Conservation (phyloP, 2,329 filamentous ascomycete genomes). For the Capronia coronata region DNA sequence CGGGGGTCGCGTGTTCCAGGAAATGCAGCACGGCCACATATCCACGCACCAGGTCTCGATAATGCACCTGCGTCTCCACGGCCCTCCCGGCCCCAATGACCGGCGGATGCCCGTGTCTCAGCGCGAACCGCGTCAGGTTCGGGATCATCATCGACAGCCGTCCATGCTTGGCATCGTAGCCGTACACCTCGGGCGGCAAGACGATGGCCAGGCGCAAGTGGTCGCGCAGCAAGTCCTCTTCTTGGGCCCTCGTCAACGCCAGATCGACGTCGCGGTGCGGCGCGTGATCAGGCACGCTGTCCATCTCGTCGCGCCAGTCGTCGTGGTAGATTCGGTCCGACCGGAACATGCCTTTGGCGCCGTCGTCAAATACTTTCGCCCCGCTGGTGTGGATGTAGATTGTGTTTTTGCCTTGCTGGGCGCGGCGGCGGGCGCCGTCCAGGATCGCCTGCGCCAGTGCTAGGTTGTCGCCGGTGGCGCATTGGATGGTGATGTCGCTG, state of each 20-base stretch:
- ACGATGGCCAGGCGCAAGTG: conserved; percentile 44
- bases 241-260: conserved; percentile 35
- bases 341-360: conserved; percentile 32
- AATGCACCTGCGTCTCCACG: conserved; percentile 43
- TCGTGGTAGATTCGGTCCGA: conserved; percentile 41
- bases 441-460: conserved; percentile 42
- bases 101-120: conserved; percentile 44
- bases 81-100: conserved; percentile 41
- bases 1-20: conserved; percentile 34
- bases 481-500: conserved; percentile 44
- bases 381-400: conserved; percentile 42
- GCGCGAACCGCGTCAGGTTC: conserved; percentile 42
- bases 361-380: conserved; percentile 39
- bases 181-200: conserved; percentile 45
- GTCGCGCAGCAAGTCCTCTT: conserved; percentile 31
- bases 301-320: conserved; percentile 35
- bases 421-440: conserved; percentile 38
- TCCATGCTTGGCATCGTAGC: conserved; percentile 35
- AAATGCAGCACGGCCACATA: conserved; percentile 43
- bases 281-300: conserved; percentile 38
- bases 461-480: conserved; percentile 45
- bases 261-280: conserved; percentile 45
- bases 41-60: conserved; percentile 43
- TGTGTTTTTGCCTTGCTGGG: conserved; percentile 34
- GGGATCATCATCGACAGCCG: conserved; percentile 45